A percentile compares a stretch with the other conserved stretches of the same genome.
phyloP scores from a whole-genome alignment of 2,329 filamentous ascomycete species.

The Nemania sp. region DNA sequence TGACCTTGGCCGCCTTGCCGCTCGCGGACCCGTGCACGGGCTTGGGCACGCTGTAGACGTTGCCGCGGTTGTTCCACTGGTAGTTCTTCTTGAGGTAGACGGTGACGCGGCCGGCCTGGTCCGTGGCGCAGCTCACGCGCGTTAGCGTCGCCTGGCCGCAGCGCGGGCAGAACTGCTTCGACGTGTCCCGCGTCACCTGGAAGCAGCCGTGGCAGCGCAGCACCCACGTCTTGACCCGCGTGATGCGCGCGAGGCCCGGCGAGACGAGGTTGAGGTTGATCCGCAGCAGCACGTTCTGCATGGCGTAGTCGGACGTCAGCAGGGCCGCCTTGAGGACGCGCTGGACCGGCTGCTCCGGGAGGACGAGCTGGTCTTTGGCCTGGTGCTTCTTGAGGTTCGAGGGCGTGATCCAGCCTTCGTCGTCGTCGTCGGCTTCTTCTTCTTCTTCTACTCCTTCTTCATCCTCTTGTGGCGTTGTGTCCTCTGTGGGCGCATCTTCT shows the following conservation, averaged over 20 bases:
- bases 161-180: constrained; percentile 87
- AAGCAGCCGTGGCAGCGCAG: constrained; percentile 96
- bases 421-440: constrained; percentile 46
- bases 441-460: constrained; percentile 32
- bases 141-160: constrained; percentile 89
- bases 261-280: constrained; percentile 93
- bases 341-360: constrained; percentile 56
- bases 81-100: constrained; percentile 92
- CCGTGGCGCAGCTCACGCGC: constrained; percentile 83
- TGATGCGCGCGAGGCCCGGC: constrained; percentile 76
- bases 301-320: constrained; percentile 93
- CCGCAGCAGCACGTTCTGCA: constrained; percentile 95
- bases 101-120: constrained; percentile 77
- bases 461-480: constrained; percentile 28
- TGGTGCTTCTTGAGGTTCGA: constrained; percentile 87
- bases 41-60: constrained; percentile 92
- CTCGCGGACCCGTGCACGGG: constrained; percentile 79
- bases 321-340: constrained; percentile 83
- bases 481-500: constrained; percentile 16
- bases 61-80: constrained; percentile 93
- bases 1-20: constrained; percentile 75
- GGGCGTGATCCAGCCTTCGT: constrained; percentile 88
- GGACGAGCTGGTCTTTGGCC: constrained; percentile 62
- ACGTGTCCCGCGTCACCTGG: constrained; percentile 78
- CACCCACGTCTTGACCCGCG: constrained; percentile 83